phyloP scores from a whole-genome alignment of 257 asterid genomes.

The Solanum arcanum region DNA sequence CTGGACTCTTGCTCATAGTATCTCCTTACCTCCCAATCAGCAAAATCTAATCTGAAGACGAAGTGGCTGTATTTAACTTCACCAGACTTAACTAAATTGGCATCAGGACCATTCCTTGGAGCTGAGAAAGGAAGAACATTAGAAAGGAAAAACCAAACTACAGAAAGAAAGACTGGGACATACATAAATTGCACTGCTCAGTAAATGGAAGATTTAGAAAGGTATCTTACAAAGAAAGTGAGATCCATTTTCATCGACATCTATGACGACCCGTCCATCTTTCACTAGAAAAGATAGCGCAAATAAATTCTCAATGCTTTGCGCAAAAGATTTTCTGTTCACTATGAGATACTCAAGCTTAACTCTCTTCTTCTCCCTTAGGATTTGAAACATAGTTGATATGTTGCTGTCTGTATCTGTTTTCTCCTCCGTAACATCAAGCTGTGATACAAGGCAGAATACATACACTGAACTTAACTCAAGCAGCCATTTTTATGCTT shows the following conservation, averaged over 20 bases:
- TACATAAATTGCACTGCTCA: not conserved
- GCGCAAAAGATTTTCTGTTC: conserved; percentile 39
- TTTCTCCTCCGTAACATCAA: conserved; percentile 11
- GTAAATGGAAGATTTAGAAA: not conserved
- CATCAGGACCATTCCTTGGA: conserved; percentile 35
- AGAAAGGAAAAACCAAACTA: not conserved
- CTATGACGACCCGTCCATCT: conserved; percentile 37
- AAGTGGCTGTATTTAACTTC: conserved; percentile 28
- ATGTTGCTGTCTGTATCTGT: conserved; percentile 31
- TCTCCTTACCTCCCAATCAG: conserved; percentile 45
- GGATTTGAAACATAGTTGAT: conserved; percentile 21
- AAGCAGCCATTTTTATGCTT: not conserved
- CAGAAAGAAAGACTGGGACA: not conserved
- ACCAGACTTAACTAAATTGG: conserved; percentile 17
- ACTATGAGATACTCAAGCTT: conserved; percentile 32
- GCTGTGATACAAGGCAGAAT: conserved; percentile 7
- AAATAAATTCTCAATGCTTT: conserved; percentile 49
- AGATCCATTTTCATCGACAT: conserved; percentile 29
- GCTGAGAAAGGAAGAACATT: conserved; percentile 13
- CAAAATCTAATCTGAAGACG: conserved; percentile 36
- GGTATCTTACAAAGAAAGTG: conserved; percentile 32
- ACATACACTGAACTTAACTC: not conserved
- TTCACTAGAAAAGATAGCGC: conserved; percentile 50
- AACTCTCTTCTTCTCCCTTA: conserved; percentile 21
- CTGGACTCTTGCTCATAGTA: not conserved